Base-by-base conservation (phyloP, 768 basidiomycete species). In the Macrolepiota albuminosa region DNA sequence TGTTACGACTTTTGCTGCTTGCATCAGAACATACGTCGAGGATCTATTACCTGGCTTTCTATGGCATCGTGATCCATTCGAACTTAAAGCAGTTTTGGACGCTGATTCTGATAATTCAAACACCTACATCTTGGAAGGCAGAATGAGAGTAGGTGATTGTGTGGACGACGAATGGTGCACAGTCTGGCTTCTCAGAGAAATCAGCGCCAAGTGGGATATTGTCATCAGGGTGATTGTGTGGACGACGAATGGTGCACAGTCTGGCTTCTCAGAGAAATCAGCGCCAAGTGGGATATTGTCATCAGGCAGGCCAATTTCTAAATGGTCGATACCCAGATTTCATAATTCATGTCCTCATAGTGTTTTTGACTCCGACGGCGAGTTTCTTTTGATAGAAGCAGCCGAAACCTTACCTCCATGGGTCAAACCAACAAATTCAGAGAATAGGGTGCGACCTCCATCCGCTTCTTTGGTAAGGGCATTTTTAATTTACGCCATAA, bases 141-240 rank as follows among this genome's bases (percentile, higher is more conserved):
- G 79, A 48, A 91, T 95, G 87, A 79, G 95, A 48, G 91, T 98
- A 26, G 96, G 97, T 3, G 97, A 99, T 73, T 91, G 87, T 55
- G 83, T 98, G n/a, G 95, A 99, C 71, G 97, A 99, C 67, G 97
- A 99, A 73, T 99, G 97, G 97, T 88, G 87, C 70, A 81, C 84
- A 14, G 94, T 98, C 18, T 98, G 93, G 92, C 76, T 98, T 50
- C 75, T 98, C 59, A 82, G 79, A 66, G 83, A 92, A 72, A 78
- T 96, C 59, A 89, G 86, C 61, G 74, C 78, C 43, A 84, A 84
- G 62, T 95, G 89, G 89, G 89, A 94, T 64, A 72, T 95, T n/a
- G n/a, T n/a, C n/a, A n/a, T n/a, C n/a, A n/a, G n/a, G 96, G 97
- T 3, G 97, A 99, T 73, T 91, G 87, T 55, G 83, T 98, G n/a